Percentiles rank a stretch among this genome's conserved stretches.
phyloP scores from a whole-genome alignment of 495 filamentous ascomycete genomes.

The Corynascus novoguineensis region DNA sequence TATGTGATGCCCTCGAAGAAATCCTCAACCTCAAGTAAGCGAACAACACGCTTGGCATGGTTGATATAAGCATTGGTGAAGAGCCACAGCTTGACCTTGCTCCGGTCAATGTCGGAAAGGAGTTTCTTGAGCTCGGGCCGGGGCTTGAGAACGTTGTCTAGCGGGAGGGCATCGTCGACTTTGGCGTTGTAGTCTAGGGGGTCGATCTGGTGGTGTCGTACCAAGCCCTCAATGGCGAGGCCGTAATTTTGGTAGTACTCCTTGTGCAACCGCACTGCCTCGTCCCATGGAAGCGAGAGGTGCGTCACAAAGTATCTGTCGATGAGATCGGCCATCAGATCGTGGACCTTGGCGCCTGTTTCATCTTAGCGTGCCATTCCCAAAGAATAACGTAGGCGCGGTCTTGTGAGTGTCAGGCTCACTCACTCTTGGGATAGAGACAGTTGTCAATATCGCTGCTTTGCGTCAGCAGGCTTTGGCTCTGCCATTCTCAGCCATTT shows the following conservation, averaged over 20 bases:
- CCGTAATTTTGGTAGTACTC: constrained; percentile 96
- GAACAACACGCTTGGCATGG: constrained; percentile 77
- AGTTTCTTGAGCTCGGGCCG: constrained; percentile 68
- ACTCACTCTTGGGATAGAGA: constrained; percentile 61
- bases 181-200: constrained; percentile 88
- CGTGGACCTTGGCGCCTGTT: constrained; percentile 62
- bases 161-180: constrained; percentile 91
- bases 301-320: constrained; percentile 79
- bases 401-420: not conserved
- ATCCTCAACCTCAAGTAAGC: constrained; percentile 74
- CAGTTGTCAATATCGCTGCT: constrained; percentile 92
- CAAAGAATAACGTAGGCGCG: not conserved
- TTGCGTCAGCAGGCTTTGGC: constrained; percentile 7
- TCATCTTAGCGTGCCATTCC: not conserved
- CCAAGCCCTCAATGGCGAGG: constrained; percentile 90
- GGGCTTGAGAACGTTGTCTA: constrained; percentile 74
- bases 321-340: constrained; percentile 68
- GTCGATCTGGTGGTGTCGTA: constrained; percentile 91
- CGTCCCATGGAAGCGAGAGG: constrained; percentile 61
- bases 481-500: not conserved
- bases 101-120: constrained; percentile 69
- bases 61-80: constrained; percentile 94
- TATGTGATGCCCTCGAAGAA: constrained; percentile 89
- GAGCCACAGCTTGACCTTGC: constrained; percentile 83
- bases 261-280: constrained; percentile 75